These are phyloP conservation scores for Diaporthe sp. DNA, from an alignment of 2,329 filamentous ascomycete genomes.

Conservation along the genomic window DNA sequence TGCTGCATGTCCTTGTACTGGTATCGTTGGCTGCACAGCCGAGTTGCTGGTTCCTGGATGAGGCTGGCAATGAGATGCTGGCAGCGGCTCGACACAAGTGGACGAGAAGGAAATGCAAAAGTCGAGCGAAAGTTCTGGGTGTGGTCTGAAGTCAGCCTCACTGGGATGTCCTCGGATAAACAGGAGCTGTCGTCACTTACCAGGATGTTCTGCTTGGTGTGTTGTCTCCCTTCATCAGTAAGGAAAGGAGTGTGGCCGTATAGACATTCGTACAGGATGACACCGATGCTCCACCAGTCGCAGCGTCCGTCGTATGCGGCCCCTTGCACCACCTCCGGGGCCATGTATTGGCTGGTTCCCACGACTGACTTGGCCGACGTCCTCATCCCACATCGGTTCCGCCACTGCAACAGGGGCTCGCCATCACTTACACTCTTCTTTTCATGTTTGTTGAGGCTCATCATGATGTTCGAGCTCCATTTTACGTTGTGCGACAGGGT, in stretches of 20 bases:
- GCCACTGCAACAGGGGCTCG: conserved; percentile 73
- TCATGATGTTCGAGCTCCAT: conserved; percentile 54
- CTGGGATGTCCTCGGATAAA: not conserved
- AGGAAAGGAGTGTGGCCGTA: conserved; percentile 94
- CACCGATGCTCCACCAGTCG: conserved; percentile 96
- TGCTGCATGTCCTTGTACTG: conserved; percentile 67
- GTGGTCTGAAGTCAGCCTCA: not conserved
- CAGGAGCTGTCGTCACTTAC: conserved; percentile 55
- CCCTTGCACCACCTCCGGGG: conserved; percentile 88
- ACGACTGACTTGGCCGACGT: conserved; percentile 86
- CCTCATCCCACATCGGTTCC: conserved; percentile 75
- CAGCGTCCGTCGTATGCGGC: conserved; percentile 90
- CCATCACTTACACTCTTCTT: conserved; percentile 44
- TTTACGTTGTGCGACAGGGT: conserved; percentile 48
- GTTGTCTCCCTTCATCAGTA: conserved; percentile 78
- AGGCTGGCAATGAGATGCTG: conserved; percentile 80
- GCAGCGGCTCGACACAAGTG: conserved; percentile 74
- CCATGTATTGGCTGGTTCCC: conserved; percentile 98
- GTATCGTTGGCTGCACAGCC: conserved; percentile 83
- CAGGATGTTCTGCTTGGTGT: conserved; percentile 88
- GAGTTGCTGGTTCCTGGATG: conserved; percentile 78
- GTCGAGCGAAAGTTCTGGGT: conserved; percentile 75
- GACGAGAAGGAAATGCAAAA: conserved; percentile 76
- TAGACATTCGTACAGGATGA: conserved; percentile 94
- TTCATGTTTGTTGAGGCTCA: conserved; percentile 50